These are phyloP conservation scores for Populus tomentosa DNA, from an alignment of 441 rosid genomes.

Conservation along the genomic window DNA sequence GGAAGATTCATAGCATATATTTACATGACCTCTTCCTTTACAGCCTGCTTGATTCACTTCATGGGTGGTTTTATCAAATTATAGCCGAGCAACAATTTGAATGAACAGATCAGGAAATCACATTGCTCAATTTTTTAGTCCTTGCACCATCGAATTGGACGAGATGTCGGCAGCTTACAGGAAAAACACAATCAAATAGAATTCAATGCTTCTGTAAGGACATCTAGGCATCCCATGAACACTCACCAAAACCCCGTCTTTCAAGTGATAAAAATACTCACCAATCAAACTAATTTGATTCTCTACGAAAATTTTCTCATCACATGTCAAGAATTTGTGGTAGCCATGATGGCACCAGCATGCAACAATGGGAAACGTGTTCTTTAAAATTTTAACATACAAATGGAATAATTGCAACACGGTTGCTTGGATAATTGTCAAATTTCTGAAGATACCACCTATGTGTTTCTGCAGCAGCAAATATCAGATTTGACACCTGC, in stretches of 20 bases:
- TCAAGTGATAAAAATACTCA: background rate
- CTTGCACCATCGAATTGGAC: background rate
- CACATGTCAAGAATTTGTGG: background rate
- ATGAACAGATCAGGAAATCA: background rate
- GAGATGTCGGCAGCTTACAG: background rate
- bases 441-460: constrained; percentile 66
- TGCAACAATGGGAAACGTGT: background rate
- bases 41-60: background rate
- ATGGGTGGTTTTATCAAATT: no score
- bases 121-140: background rate
- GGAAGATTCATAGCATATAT: background rate
- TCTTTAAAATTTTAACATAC: background rate
- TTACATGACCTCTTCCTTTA: background rate
- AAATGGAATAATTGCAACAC: constrained; percentile 50
- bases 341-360: background rate
- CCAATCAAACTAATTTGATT: background rate
- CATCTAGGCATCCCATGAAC: background rate
- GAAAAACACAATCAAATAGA: background rate
- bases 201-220: background rate
- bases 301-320: background rate
- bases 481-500: constrained; percentile 61
- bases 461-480: constrained; percentile 70
- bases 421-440: constrained; percentile 53
- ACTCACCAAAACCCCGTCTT: background rate
- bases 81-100: background rate